These are phyloP conservation scores for Trichoderma lentiforme DNA, from an alignment of 2,329 filamentous ascomycete species.

Conservation along the genomic window DNA sequence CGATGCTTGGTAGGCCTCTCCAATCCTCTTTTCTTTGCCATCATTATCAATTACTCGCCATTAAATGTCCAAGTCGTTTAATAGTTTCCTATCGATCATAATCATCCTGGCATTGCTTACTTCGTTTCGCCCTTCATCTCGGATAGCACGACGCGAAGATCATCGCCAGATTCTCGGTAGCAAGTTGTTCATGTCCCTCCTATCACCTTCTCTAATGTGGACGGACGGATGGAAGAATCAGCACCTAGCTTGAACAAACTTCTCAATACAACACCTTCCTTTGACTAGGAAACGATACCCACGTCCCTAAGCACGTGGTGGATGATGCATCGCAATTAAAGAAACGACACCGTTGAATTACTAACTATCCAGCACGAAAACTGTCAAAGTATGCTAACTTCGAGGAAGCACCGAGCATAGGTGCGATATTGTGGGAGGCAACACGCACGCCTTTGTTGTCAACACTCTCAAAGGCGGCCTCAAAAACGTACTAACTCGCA, in stretches of 20 bases:
- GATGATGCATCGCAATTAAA: background rate
- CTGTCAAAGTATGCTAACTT: background rate
- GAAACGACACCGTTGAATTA: background rate
- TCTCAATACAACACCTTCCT: background rate
- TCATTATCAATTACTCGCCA: background rate
- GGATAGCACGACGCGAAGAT: background rate
- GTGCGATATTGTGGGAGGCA: background rate
- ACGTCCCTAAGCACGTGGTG: background rate
- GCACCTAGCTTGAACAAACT: background rate
- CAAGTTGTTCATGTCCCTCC: background rate
- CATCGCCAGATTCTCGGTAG: background rate
- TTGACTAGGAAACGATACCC: background rate
- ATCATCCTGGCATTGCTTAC: background rate
- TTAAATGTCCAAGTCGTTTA: background rate
- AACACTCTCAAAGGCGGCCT: background rate
- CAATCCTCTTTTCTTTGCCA: background rate
- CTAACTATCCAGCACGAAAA: background rate
- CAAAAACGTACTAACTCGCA: background rate
- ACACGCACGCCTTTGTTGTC: background rate
- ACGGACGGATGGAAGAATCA: background rate
- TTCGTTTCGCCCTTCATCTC: background rate
- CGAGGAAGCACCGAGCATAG: background rate
- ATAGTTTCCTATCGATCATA: accelerated
- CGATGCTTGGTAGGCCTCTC: background rate
- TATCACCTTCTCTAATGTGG: background rate